Conservation (phyloP, 768 basidiomycete genomes). For the Psilocybe sp. region DNA sequence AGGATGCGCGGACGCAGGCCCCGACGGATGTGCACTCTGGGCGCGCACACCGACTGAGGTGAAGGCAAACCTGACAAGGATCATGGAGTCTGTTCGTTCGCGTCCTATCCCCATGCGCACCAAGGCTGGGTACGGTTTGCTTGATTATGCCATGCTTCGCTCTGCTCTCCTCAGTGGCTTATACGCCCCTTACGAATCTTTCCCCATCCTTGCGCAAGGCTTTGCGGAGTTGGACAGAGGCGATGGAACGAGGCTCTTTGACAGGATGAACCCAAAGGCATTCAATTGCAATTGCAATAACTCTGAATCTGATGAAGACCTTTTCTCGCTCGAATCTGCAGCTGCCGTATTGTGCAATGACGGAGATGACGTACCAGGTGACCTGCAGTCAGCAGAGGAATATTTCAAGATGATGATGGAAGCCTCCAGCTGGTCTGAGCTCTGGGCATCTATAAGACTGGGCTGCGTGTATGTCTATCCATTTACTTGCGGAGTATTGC, state of each 20-base stretch:
- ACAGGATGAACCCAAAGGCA: slow-evolving; percentile 9
- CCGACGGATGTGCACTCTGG: slow-evolving; percentile 32
- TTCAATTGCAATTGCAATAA: slow-evolving; percentile 29
- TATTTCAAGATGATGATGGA: slow-evolving; percentile 23
- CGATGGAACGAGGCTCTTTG: slow-evolving; percentile 24
- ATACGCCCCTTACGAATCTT: slow-evolving; percentile 29
- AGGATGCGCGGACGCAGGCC: slow-evolving; percentile 33
- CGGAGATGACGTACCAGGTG: slow-evolving; percentile 25
- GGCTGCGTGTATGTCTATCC: slow-evolving; percentile 29
- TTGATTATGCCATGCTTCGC: slow-evolving; percentile 32
- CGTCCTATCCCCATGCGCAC: slow-evolving; percentile 32
- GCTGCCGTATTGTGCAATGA: slow-evolving; percentile 33
- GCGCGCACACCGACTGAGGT: slow-evolving; percentile 29
- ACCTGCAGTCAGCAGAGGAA: slow-evolving; percentile 23
- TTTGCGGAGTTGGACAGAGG: slow-evolving; percentile 31
- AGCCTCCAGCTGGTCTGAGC: slow-evolving; percentile 27
- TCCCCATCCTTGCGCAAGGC: slow-evolving; percentile 29
- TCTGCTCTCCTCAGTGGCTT: slow-evolving; percentile 26
- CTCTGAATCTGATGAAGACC: too few relatives aligned
- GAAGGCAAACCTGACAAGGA: slow-evolving; percentile 25
- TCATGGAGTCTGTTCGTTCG: slow-evolving; percentile 24
- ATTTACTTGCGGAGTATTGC: too few relatives aligned
- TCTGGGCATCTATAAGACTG: slow-evolving; percentile 26
- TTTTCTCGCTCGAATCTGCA: too few relatives aligned
- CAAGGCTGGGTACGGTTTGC: slow-evolving; percentile 26